These are phyloP conservation scores for Ogataea nitratoaversa DNA, from an alignment of 805 yeast species.

Conservation along the genomic window DNA sequence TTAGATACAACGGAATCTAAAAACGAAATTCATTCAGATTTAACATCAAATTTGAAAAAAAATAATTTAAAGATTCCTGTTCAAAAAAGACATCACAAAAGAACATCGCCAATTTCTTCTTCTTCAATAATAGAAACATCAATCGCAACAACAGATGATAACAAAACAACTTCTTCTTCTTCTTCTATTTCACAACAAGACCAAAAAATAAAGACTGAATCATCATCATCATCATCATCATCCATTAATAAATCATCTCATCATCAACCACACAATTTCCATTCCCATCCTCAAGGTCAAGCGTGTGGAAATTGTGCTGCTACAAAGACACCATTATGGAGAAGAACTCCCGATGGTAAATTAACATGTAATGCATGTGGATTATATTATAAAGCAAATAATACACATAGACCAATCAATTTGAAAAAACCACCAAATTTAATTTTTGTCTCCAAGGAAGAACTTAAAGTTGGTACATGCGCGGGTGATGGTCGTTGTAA, in stretches of 20 bases:
- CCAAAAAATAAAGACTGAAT: no score
- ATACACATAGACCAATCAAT: slow-evolving; percentile 62
- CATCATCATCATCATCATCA: neutral
- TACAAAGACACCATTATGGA: slow-evolving; percentile 54
- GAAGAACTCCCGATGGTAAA: slow-evolving; percentile 54
- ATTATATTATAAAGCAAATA: slow-evolving; percentile 50
- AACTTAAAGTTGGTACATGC: slow-evolving; percentile 47
- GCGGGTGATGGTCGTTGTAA: slow-evolving; percentile 78
- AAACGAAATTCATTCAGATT: neutral
- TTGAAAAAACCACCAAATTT: slow-evolving; percentile 55
- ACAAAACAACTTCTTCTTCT: neutral
- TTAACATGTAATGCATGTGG: slow-evolving; percentile 60
- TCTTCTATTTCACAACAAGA: no score
- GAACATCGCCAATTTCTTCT: slow-evolving; percentile 3
- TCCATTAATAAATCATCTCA: neutral
- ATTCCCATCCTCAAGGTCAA: slow-evolving; percentile 20
- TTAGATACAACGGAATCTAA: neutral
- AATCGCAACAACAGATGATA: neutral
- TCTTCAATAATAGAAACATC: no score
- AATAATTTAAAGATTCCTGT: no score
- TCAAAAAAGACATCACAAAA: slow-evolving; percentile 5
- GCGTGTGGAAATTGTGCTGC: slow-evolving; percentile 53
- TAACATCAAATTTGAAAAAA: no score
- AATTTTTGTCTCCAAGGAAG: slow-evolving; percentile 36
- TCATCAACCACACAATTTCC: neutral